A percentile compares a stretch with the other conserved stretches of the same genome.
Evolutionary conservation across 2,329 filamentous ascomycete genomes (phyloP).

Genomic region (Simplicillium aogashimaense): DNA sequence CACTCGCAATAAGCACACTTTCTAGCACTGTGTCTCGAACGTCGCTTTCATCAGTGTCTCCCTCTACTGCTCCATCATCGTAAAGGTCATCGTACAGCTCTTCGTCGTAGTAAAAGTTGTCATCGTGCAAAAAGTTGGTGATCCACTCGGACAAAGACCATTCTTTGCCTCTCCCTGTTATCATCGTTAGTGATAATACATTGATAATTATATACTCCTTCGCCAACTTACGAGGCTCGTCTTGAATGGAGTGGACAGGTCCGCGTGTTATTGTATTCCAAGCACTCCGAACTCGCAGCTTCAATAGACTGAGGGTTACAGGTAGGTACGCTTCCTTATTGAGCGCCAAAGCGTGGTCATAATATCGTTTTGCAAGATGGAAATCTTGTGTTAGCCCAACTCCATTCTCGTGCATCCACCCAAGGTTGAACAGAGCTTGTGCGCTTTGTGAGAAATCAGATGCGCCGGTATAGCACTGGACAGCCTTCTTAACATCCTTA

Average conservation of each 20-base stretch:
- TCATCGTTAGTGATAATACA: neutral
- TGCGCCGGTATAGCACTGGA: conserved; percentile 83
- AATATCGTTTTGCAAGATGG: conserved; percentile 92
- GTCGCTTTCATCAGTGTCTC: conserved; percentile 67
- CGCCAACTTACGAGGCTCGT: conserved; percentile 64
- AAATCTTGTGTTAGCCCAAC: conserved; percentile 90
- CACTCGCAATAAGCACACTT: conserved; percentile 69
- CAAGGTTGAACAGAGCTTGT: conserved; percentile 92
- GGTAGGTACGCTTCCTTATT: conserved; percentile 92
- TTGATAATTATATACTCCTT: conserved; percentile 16
- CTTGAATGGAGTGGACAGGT: conserved; percentile 83
- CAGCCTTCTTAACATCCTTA: conserved; percentile 72
- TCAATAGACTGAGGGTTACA: conserved; percentile 78
- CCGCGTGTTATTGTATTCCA: conserved; percentile 93
- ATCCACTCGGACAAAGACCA: conserved; percentile 83
- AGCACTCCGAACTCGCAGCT: conserved; percentile 74
- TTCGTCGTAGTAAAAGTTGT: conserved; percentile 54
- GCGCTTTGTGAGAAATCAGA: conserved; percentile 87
- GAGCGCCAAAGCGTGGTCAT: conserved; percentile 83
- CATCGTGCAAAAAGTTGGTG: conserved; percentile 68
- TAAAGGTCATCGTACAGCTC: conserved; percentile 44
- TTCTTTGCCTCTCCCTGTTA: conserved; percentile 55
- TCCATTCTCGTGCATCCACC: conserved; percentile 99
- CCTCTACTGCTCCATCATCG: conserved; percentile 45
- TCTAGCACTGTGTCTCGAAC: conserved; percentile 40